Conservation (phyloP, 352 stramenopile species). For the Plasmopara muralis region DNA sequence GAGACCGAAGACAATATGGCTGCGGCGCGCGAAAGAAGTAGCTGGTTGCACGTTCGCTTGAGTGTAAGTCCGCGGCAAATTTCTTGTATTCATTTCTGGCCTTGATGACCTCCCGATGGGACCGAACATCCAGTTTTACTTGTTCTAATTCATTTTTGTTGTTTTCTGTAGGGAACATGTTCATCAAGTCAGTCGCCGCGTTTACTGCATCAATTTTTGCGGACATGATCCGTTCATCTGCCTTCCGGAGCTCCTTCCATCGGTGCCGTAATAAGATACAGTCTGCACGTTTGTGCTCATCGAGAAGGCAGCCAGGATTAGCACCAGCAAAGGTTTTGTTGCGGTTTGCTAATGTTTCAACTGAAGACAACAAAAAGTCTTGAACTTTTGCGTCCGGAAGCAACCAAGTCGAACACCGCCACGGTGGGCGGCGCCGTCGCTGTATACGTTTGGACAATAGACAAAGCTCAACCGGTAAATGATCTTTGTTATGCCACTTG, state of each 20-base stretch:
- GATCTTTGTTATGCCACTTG: slow-evolving; percentile 14
- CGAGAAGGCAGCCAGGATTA: slow-evolving; percentile 9
- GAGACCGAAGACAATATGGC: slow-evolving; percentile 2
- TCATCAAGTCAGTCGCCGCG: slow-evolving; percentile 1
- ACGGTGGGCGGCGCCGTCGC: no score
- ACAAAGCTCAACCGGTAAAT: not conserved
- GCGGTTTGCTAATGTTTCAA: not conserved
- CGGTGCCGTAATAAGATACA: slow-evolving; percentile 7
- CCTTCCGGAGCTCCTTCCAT: slow-evolving; percentile 2
- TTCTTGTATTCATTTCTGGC: slow-evolving; percentile 9
- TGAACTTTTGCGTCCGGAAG: not conserved
- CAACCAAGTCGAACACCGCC: slow-evolving; percentile 6
- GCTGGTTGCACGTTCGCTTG: slow-evolving; percentile 4
- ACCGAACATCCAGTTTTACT: not conserved
- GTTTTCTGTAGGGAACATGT: not conserved
- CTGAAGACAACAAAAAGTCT: not conserved
- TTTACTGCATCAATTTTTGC: no score
- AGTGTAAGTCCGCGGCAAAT: slow-evolving; percentile 11
- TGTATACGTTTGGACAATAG: no score
- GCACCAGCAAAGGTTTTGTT: slow-evolving; percentile 7
- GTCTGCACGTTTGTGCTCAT: slow-evolving; percentile 13
- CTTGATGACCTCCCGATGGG: slow-evolving; percentile 1
- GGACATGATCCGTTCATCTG: not conserved
- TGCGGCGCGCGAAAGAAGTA: slow-evolving; percentile 13
- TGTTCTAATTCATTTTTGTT: slow-evolving; percentile 1